Evolutionary conservation across 192 early-diverging fungal species (phyloP), one percentile per base, ranked within the genome.

Genomic region (Gigaspora rosea): DNA sequence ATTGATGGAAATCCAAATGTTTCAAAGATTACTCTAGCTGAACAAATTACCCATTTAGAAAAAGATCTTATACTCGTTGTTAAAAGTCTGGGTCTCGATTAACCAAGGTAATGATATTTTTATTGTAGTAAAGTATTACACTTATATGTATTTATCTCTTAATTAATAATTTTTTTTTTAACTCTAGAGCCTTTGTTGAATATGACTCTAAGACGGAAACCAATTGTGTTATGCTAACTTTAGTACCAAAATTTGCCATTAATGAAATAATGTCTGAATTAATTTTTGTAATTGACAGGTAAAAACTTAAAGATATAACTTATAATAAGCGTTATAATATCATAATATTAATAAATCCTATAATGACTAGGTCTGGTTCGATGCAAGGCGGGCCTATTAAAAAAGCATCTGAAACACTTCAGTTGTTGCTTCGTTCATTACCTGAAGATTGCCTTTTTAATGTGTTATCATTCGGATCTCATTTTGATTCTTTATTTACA

Each of bases 361-460:
- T n/a, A n/a, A n/a, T n/a, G n/a, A n/a, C n/a, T n/a, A n/a, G n/a
- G n/a, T n/a, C n/a, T n/a, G n/a, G n/a, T n/a, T n/a, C n/a, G n/a
- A n/a, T n/a, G n/a, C n/a, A n/a, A n/a, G n/a, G n/a, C n/a, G n/a
- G n/a, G n/a, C n/a, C n/a, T n/a, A n/a, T n/a, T n/a, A n/a, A n/a
- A n/a, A n/a, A n/a, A n/a, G n/a, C n/a, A n/a, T n/a, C n/a, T n/a
- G n/a, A n/a, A n/a, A n/a, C n/a, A n/a, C n/a, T n/a, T n/a, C n/a
- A n/a, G n/a, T n/a, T n/a, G n/a, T n/a, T n/a, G n/a, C n/a, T n/a
- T n/a, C 83, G 77, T 50, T 89, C 88, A 50, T 62, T 88, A 8
- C 86, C 87, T 18, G 69, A 78, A 48, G 82, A 81, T 20, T 62
- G 77, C 36, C 74, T 66, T 51, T 88, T 88, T 78, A 88, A 88